Evolutionary conservation across 441 rosid species (phyloP).

Genomic region (Adansonia grandidieri): DNA sequence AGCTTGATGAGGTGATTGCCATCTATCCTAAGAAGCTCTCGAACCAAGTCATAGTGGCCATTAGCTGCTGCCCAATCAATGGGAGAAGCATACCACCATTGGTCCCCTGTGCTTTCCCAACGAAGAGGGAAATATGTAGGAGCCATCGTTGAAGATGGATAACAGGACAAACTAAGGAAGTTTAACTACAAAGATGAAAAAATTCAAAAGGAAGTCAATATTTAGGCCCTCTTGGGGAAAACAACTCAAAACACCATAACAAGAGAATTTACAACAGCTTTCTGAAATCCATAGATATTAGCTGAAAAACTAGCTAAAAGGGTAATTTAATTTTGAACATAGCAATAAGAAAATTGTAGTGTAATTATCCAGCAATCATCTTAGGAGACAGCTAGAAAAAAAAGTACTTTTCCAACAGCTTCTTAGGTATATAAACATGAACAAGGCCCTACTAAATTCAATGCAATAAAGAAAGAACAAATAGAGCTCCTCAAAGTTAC

Average conservation of each 20-base stretch:
- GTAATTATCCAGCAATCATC: neutral
- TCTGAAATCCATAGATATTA: neutral
- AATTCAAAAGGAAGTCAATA: neutral
- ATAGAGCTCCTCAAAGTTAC: neutral
- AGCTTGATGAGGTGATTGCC: constrained; percentile 81
- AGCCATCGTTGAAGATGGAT: constrained; percentile 47
- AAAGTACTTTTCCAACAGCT: neutral
- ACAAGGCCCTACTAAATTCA: neutral
- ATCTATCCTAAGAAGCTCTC: constrained; percentile 79
- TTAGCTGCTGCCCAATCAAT: constrained; percentile 92
- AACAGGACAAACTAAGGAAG: constrained; percentile 1
- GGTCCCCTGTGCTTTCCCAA: constrained; percentile 95
- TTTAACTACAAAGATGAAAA: constrained; percentile 11
- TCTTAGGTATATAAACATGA: neutral
- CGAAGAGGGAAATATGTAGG: constrained; percentile 79
- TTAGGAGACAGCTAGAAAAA: neutral
- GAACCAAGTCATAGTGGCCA: constrained; percentile 80
- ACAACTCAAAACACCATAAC: too few species aligned
- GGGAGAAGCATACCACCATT: constrained; percentile 97
- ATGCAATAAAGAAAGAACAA: neutral
- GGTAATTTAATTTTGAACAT: too few species aligned
- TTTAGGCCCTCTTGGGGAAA: neutral
- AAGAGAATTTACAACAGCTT: too few species aligned
- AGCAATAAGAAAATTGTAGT: neutral
- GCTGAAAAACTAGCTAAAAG: too few species aligned